Base-by-base conservation (phyloP, 139 green algal genomes). In the Gonium pectorale region DNA sequence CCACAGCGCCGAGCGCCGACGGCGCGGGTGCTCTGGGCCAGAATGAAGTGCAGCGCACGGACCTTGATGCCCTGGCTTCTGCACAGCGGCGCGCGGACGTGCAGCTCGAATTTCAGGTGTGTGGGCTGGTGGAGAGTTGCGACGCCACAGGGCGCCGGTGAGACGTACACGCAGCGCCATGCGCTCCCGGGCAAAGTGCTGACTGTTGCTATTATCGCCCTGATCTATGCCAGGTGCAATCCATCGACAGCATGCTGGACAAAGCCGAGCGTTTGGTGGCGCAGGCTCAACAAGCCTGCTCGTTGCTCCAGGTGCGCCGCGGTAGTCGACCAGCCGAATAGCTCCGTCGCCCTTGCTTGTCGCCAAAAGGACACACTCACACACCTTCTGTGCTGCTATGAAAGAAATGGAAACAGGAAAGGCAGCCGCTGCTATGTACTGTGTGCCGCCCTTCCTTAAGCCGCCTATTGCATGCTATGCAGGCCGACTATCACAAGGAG, bases 401-500 rank as follows among this genome's bases (percentile, higher is more conserved):
- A 24, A 21, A 17, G 49, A 17, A 17, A 26, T n/a, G n/a, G n/a
- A n/a, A n/a, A n/a, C n/a, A n/a, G n/a, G n/a, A n/a, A n/a, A n/a
- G n/a, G n/a, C n/a, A 56, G 49, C 49, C n/a, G n/a, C n/a, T n/a
- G n/a, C n/a, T n/a, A n/a, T n/a, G n/a, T n/a, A n/a, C n/a, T n/a
- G n/a, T n/a, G n/a, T n/a, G n/a, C n/a, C n/a, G n/a, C n/a, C n/a
- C n/a, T n/a, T 6, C 19, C 54, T 63, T 5, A 63, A 63, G 15
- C 6, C 54, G 21, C 54, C 15, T 5, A 19, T 63, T 79, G 46
- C 31, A 19, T 77, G 27, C 68, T 15, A 37, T 22, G 35, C 74
- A 82, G 74, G 74, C 59, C 15, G 56, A 71, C 27, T 82, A 82
- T 29, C 74, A 82, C 74, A 82, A 62, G 59, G 74, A 71, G 54